Conservation (phyloP, 2,329 filamentous ascomycete species). For the Fusarium lyarnte region DNA sequence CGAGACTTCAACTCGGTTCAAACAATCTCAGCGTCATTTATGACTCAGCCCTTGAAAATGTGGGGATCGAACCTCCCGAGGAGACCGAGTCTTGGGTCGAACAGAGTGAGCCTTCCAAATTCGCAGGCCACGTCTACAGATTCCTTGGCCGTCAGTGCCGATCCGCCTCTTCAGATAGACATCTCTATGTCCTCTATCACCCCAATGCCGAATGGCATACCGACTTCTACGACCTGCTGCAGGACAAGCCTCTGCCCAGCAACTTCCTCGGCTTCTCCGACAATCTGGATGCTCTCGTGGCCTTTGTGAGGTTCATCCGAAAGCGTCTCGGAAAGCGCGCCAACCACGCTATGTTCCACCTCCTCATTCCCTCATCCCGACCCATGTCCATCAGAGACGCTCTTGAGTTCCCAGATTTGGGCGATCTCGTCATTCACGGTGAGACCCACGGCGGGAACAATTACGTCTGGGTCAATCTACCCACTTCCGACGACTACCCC, state of each 20-base stretch:
- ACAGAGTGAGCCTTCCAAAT: slow-evolving; percentile 18
- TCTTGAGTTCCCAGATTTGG: slow-evolving; percentile 30
- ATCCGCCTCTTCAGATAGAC: slow-evolving; percentile 17
- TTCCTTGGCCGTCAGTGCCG: slow-evolving; percentile 24
- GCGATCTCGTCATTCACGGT: slow-evolving; percentile 19
- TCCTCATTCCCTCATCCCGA: slow-evolving; percentile 27
- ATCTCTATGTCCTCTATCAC: slow-evolving; percentile 31
- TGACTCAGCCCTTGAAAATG: slow-evolving; percentile 22
- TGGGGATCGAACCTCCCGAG: slow-evolving; percentile 24
- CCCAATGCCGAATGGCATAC: slow-evolving; percentile 26
- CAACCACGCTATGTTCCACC: slow-evolving; percentile 26
- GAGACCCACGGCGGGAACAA: slow-evolving; percentile 25
- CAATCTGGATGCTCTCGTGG: slow-evolving; percentile 28
- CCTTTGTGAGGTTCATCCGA: slow-evolving; percentile 22
- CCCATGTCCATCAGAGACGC: slow-evolving; percentile 24
- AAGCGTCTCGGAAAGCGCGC: slow-evolving; percentile 26
- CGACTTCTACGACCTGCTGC: slow-evolving; percentile 23
- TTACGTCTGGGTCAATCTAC: slow-evolving; percentile 31
- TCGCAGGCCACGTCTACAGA: slow-evolving; percentile 22
- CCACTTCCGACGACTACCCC: slow-evolving; percentile 18
- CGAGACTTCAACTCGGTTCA: slow-evolving; percentile 21
- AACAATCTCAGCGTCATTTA: slow-evolving; percentile 22
- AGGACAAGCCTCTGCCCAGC: slow-evolving; percentile 25
- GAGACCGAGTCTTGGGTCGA: slow-evolving; percentile 22
- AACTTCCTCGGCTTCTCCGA: slow-evolving; percentile 32